A percentile compares a stretch with the other conserved stretches of the same genome.
Evolutionary conservation across 75 land plant species (phyloP).

Genomic region (Picea sitchensis): DNA sequence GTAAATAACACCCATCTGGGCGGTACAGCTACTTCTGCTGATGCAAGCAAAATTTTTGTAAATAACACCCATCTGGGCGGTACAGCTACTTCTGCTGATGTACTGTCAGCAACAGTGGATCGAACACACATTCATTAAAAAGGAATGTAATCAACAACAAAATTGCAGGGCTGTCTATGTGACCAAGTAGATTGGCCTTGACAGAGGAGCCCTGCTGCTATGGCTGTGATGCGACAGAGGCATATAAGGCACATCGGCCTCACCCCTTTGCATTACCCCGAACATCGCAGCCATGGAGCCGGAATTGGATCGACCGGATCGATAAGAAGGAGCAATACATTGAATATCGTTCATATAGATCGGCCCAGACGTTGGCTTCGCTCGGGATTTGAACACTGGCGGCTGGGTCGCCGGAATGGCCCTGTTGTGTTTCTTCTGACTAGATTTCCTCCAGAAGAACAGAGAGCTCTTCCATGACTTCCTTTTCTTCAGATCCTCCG

Average conservation of each 20-base stretch:
- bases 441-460: slow-evolving; percentile 8
- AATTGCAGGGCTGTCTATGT: neutral
- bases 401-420: neutral
- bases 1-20: too few relatives aligned
- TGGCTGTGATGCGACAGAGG: neutral
- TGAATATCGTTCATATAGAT: slow-evolving; percentile 1
- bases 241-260: slow-evolving; percentile 2
- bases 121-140: too few relatives aligned
- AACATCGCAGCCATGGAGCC: neutral
- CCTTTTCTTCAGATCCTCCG: slow-evolving; percentile 7
- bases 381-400: neutral
- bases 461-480: slow-evolving; percentile 4
- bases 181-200: slow-evolving; percentile 6
- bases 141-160: too few relatives aligned
- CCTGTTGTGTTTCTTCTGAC: neutral
- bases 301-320: neutral
- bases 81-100: too few relatives aligned
- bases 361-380: neutral
- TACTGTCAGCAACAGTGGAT: too few relatives aligned
- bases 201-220: neutral
- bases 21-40: too few relatives aligned
- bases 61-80: too few relatives aligned
- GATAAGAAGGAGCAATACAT: neutral
- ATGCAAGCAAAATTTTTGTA: too few relatives aligned
- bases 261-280: neutral